Conservation (phyloP, 768 basidiomycete genomes). For the Hygrophorus pudorinus region DNA sequence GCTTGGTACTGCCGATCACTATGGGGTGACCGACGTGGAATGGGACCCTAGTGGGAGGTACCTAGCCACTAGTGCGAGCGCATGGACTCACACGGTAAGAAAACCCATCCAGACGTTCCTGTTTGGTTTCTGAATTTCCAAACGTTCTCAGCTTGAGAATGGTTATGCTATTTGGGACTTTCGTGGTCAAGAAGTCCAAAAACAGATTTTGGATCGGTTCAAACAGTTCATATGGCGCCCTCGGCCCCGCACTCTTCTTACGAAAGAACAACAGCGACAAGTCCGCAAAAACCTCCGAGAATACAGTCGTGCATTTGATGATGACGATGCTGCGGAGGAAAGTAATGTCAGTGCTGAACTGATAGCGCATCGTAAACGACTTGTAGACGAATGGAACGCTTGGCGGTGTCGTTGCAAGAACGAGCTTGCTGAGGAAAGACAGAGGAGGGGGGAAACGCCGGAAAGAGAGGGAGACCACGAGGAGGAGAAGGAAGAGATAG, state of each 20-base stretch:
- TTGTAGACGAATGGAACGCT: conserved; percentile 98
- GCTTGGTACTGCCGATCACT: conserved; percentile 84
- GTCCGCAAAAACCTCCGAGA: conserved; percentile 87
- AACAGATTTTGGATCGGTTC: conserved; percentile 85
- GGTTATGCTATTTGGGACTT: conserved; percentile 98
- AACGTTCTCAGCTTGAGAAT: conserved; percentile 69
- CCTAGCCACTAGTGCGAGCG: conserved; percentile 86
- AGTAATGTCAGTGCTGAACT: conserved; percentile 92
- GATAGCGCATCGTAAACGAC: conserved; percentile 77
- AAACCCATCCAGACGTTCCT: conserved; percentile 6
- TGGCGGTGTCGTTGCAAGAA: conserved; percentile 74
- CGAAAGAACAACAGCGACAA: conserved; percentile 78
- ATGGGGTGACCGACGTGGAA: conserved; percentile 93
- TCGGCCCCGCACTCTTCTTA: conserved; percentile 79
- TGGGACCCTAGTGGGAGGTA: conserved; percentile 98
- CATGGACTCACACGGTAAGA: conserved; percentile 87
- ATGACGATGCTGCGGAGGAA: conserved; percentile 94
- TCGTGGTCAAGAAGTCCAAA: conserved; percentile 90
- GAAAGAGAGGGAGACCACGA: conserved; percentile 17
- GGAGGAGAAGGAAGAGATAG: conserved; percentile 77
- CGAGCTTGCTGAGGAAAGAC: conserved; percentile 48
- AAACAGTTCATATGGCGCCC: conserved; percentile 99
- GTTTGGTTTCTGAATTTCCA: conserved; percentile 5
- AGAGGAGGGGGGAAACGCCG: conserved; percentile 26
- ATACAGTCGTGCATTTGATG: conserved; percentile 86